Percentiles rank a stretch among this genome's conserved stretches.
phyloP scores from a whole-genome alignment of 495 filamentous ascomycete genomes.

The Usnea hakonensis region DNA sequence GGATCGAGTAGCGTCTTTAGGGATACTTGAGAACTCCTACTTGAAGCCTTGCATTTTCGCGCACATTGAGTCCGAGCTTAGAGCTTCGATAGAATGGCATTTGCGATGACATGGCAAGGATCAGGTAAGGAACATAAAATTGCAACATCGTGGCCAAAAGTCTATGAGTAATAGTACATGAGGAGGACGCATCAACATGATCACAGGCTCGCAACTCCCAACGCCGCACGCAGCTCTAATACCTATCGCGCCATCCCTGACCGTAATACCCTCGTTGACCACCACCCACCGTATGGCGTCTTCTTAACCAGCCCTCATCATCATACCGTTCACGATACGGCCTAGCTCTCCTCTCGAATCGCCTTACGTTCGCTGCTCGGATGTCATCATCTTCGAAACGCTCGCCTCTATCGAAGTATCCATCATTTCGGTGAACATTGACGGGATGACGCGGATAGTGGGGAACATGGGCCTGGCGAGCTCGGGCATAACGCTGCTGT shows the following conservation, averaged over 20 bases:
- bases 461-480: constrained; percentile 1
- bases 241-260: neutral
- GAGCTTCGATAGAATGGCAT: neutral
- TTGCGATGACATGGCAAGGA: neutral
- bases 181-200: neutral
- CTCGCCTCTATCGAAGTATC: neutral
- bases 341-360: neutral
- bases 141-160: too few species aligned
- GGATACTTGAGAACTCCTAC: too few species aligned
- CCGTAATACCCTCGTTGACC: neutral
- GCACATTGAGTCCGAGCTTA: neutral
- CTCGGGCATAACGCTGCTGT: neutral
- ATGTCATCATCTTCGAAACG: neutral
- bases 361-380: neutral
- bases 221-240: neutral
- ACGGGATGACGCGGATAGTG: constrained; percentile 6
- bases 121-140: neutral
- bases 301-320: constrained; percentile 1
- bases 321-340: neutral
- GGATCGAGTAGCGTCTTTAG: too few species aligned
- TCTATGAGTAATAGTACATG: neutral
- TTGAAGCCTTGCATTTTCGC: neutral
- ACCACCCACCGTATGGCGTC: constrained; percentile 13
- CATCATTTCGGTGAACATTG: constrained; percentile 1
- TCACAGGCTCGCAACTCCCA: neutral